These are phyloP conservation scores for Penium margaritaceum DNA, from an alignment of 139 green algal species.

Conservation along the genomic window DNA sequence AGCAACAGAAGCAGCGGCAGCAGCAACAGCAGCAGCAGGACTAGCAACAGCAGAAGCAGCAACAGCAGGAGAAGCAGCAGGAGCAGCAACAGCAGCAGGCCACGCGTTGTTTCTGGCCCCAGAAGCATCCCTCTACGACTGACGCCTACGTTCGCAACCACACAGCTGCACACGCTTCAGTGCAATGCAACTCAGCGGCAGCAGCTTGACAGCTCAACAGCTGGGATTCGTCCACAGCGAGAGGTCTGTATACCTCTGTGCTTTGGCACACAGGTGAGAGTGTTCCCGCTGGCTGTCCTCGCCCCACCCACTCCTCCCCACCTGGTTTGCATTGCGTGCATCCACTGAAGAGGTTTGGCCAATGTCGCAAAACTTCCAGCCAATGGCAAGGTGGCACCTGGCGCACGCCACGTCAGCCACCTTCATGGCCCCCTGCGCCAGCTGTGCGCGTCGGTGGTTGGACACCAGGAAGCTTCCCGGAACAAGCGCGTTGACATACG, in stretches of 20 bases:
- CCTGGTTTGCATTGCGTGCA: background rate
- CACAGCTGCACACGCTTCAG: too few species aligned
- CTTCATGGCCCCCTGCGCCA: constrained; percentile 3
- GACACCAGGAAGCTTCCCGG: background rate
- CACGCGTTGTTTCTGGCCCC: background rate
- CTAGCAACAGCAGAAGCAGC: too few species aligned
- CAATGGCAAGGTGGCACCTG: background rate
- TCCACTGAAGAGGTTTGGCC: background rate
- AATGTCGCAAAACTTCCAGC: constrained; percentile 9
- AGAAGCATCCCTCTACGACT: background rate
- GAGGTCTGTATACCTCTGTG: background rate
- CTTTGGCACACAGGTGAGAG: too few species aligned
- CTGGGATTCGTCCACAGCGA: background rate
- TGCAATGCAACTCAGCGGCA: background rate
- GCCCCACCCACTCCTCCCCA: background rate
- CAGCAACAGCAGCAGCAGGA: too few species aligned
- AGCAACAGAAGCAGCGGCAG: too few species aligned
- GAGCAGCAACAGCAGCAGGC: too few species aligned
- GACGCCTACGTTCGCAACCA: too few species aligned
- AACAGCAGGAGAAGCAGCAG: too few species aligned
- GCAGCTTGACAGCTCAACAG: background rate
- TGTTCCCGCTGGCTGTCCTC: background rate
- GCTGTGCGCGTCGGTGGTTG: background rate
- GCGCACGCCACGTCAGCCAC: constrained; percentile 4
- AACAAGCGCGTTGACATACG: background rate